phyloP scores from a whole-genome alignment of 2,329 filamentous ascomycete species.

The Penicillium sp. region DNA sequence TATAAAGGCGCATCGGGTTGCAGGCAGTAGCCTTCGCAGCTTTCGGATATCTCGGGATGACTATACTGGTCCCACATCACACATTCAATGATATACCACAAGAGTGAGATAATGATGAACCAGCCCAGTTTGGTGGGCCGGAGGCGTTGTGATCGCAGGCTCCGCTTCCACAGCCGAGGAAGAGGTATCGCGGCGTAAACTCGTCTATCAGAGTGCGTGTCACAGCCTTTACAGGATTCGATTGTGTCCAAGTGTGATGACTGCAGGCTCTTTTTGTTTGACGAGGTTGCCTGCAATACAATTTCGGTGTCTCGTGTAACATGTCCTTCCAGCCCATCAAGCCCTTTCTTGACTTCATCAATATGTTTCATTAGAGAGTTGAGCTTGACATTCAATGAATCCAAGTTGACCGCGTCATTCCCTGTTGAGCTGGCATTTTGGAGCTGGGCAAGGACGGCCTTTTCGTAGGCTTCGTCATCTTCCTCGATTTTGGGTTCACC shows the following conservation, averaged over 20 bases:
- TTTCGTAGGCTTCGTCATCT: constrained; percentile 34
- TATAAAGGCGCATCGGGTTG: constrained; percentile 52
- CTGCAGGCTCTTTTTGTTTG: constrained; percentile 11
- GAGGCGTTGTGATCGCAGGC: constrained; percentile 27
- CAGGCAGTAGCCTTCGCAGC: constrained; percentile 52
- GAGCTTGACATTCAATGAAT: constrained; percentile 41
- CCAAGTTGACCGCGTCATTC: constrained; percentile 31
- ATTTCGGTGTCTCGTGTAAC: constrained; percentile 28
- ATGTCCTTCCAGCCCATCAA: constrained; percentile 40
- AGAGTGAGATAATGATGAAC: constrained; percentile 40
- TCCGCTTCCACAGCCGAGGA: constrained; percentile 37
- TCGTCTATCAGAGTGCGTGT: constrained; percentile 25
- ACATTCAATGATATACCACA: constrained; percentile 52
- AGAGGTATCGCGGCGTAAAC: constrained; percentile 35
- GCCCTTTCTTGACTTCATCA: constrained; percentile 41
- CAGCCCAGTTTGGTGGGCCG: constrained; percentile 41
- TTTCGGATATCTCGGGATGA: constrained; percentile 48
- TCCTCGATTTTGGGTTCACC: constrained; percentile 29
- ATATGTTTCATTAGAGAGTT: constrained; percentile 42
- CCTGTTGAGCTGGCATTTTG: constrained; percentile 17
- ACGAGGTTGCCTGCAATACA: constrained; percentile 14
- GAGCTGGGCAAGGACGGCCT: constrained; percentile 28
- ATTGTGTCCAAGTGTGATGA: constrained; percentile 7
- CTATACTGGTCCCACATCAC: constrained; percentile 53
- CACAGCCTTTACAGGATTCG: constrained; percentile 26